Percentiles rank a stretch among this genome's conserved stretches.
These are phyloP conservation scores for Trichosporon sp. DNA, from an alignment of 1,284 basidiomycete species.

Conservation along the genomic window DNA sequence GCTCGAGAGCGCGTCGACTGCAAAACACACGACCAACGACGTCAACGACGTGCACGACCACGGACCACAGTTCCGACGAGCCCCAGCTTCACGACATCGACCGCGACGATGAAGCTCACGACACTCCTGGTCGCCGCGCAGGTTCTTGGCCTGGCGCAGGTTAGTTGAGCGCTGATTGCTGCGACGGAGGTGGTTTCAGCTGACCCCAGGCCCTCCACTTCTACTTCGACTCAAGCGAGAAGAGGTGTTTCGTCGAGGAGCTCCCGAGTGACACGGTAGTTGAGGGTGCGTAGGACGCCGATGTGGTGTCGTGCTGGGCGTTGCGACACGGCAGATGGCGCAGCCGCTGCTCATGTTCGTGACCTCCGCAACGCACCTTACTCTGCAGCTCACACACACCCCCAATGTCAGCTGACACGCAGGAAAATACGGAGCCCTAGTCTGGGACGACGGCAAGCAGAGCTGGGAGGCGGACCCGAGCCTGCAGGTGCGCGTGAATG, in stretches of 20 bases:
- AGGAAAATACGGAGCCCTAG: slow-evolving; percentile 91
- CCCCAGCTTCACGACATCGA: too few species aligned
- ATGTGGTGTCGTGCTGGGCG: too few species aligned
- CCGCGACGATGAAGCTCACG: slow-evolving; percentile 6
- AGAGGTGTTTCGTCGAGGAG: slow-evolving; percentile 95
- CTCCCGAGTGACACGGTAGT: slow-evolving; percentile 95
- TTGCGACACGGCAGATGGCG: too few species aligned
- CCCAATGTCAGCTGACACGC: slow-evolving; percentile 15
- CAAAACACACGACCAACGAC: background rate
- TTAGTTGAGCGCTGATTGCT: background rate
- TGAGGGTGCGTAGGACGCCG: slow-evolving; percentile 66
- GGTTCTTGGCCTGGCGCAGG: slow-evolving; percentile 1
- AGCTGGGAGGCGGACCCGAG: slow-evolving; percentile 72
- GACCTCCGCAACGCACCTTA: too few species aligned
- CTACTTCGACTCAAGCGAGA: slow-evolving; percentile 88
- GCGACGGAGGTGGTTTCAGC: background rate
- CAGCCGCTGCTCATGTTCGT: too few species aligned
- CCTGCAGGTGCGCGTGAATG: slow-evolving; percentile 85
- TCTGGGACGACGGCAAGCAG: slow-evolving; percentile 78
- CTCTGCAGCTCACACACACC: too few species aligned
- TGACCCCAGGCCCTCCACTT: slow-evolving; percentile 72
- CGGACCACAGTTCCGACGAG: background rate
- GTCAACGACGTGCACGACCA: background rate
- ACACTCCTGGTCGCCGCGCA: slow-evolving; percentile 9
- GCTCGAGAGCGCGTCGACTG: background rate